Evolutionary conservation across 805 yeast genomes (phyloP), one percentile per base, ranked within the genome.

Genomic region (Pachysolen tannophilus): DNA sequence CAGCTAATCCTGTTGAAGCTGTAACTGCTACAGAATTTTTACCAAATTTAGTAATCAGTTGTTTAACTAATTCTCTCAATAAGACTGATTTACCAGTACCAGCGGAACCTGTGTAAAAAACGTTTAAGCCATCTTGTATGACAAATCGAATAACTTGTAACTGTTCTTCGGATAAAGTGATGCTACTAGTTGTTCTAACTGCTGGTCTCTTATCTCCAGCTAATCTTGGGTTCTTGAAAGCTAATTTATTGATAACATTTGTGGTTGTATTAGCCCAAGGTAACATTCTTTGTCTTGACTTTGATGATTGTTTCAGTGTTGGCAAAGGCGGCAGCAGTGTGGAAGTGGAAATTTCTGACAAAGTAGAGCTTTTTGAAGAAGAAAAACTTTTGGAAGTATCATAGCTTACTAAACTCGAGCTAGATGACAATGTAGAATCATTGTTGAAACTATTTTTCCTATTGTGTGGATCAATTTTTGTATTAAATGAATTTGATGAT

Each of bases 31-130:
- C 84, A 0, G 63, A 56, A 9, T 63, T 62, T 2, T 54, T 49
- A 1, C 67, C 63, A 51, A 73, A 66, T 29, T 67, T 60, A 1
- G 46, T 41, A 14, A 57, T 56, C 33, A 86, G 57, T 19, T 67
- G 64, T 14, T 59, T 50, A 15, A 92, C 86, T 25, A 83, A 63
- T 8, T 75, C 65, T 41, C 71, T 69, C 33, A 92, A 60, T n/a
- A 92, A 62, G 4, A 92, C 81, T 2, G 98, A 90, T 53, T 92
- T 92, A 52, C 98, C 98, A 0, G 98, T 92, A 49, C 98, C 98
- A 0, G 98, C 98, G 23, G 97, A 86, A 33, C 98, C 98, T 0
- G 98, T 92, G 53, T 84, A 92, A 45, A 83, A 83, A 1, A 83
- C 65, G 42, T 71, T 81, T 29, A 60, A 48, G 3, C 69, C 64